Conservation (phyloP, 257 asterid species). For the Paulownia fortunei region DNA sequence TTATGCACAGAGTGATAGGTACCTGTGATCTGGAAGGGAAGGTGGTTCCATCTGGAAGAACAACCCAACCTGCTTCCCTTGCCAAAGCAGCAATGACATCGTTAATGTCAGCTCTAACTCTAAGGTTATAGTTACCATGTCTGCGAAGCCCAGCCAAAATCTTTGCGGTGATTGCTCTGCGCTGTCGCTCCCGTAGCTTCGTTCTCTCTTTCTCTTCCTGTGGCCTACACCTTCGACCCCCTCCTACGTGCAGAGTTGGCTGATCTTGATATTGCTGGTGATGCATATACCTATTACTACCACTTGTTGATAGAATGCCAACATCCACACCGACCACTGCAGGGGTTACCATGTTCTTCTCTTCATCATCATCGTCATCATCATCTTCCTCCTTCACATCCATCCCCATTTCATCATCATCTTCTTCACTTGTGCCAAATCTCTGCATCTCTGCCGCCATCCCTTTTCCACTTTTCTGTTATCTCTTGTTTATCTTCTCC, state of each 20-base stretch:
- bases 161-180: constrained; percentile 97
- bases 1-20: constrained; percentile 20
- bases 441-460: constrained; percentile 81
- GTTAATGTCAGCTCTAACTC: constrained; percentile 97
- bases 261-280: constrained; percentile 78
- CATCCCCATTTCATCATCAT: constrained; percentile 94
- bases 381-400: constrained; percentile 94
- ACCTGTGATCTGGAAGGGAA: constrained; percentile 92
- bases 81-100: constrained; percentile 99
- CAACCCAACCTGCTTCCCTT: constrained; percentile 99
- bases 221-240: constrained; percentile 89
- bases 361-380: constrained; percentile 78
- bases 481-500: constrained; percentile 34
- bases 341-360: constrained; percentile 54
- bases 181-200: constrained; percentile 92
- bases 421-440: constrained; percentile 81
- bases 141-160: constrained; percentile 96
- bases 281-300: constrained; percentile 57
- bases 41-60: constrained; percentile 99
- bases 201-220: constrained; percentile 98
- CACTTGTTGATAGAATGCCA: constrained; percentile 56
- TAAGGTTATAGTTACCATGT: constrained; percentile 96
- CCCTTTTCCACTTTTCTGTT: constrained; percentile 28
- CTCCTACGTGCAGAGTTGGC: constrained; percentile 79
- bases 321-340: constrained; percentile 58